Base-by-base conservation (phyloP, 768 basidiomycete species). In the Guyanaporus albipodus region DNA sequence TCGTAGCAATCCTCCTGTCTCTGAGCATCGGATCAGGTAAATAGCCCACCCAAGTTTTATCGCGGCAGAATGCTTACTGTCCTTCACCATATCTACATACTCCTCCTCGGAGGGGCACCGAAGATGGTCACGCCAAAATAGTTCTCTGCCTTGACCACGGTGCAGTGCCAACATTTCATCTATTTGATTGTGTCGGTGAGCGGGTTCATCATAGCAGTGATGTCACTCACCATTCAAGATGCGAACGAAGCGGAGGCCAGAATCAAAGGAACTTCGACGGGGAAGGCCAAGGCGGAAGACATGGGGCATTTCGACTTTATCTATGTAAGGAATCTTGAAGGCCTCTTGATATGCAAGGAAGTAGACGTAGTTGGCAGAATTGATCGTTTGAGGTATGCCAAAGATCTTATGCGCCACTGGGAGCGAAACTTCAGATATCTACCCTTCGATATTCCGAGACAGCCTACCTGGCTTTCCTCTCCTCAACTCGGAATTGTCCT, bases 351-450 rank as follows among this genome's bases (percentile, higher is more conserved):
- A 92, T 0, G 93, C 95, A 32, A 92, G 80, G 63, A 98, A 99
- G 62, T 95, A 97, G 31, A 92, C 91, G 57, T 97, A 97, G 67
- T 96, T 97, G 2, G 95, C 94, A 4, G 86, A 82, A 64, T 99
- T 99, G 68, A 99, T 92, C 0, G 94, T 95, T 64, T 97, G 94
- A 1, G 95, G 91, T 2, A 96, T 73, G 4, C 95, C 95, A 58
- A 92, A 99, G 55, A 99, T 93, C 73, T 88, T 92, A 69, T 99
- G 94, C 0, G 94, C 83, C n/a, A 93, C 94, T 85, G 18, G n/a
- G 36, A 43, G 15, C 22, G 22, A 17, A 0, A 17, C 12, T 27
- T 43, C 34, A 46, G 19, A 23, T 26, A 34, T n/a, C 33, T 4
- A 4, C n/a, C n/a, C 19, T 18, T 10, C 26, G 26, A 41, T 15